These are phyloP conservation scores for Suhomyces guaymorum DNA, from an alignment of 1,139 yeast genomes.

Conservation along the genomic window DNA sequence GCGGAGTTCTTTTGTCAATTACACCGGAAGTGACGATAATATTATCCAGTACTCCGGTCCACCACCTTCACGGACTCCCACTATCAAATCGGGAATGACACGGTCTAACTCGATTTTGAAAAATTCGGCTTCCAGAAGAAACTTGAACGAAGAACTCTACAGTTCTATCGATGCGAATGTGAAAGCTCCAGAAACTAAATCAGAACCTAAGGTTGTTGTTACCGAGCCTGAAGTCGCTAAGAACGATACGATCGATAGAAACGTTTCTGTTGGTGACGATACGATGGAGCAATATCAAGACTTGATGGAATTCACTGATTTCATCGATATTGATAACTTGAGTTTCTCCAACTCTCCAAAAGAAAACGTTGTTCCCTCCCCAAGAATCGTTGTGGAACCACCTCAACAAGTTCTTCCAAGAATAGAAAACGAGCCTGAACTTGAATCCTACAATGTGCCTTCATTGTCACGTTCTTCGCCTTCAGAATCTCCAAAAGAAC, in stretches of 20 bases:
- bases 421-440: no score
- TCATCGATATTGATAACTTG: conserved; percentile 58
- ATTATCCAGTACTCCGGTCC: conserved; percentile 35
- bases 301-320: conserved; percentile 56
- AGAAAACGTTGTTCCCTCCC: conserved; percentile 1
- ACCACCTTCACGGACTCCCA: conserved; percentile 15
- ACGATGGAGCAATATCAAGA: conserved; percentile 37
- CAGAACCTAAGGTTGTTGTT: no score
- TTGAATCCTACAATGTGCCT: conserved; percentile 4
- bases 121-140: conserved; percentile 24
- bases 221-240: no score
- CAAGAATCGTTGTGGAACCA: conserved; percentile 5
- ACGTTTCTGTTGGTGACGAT: no score
- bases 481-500: conserved; percentile 7
- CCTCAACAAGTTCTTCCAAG: no score
- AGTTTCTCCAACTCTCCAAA: conserved; percentile 27
- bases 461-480: conserved; percentile 9
- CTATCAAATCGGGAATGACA: conserved; percentile 26
- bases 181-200: neutral
- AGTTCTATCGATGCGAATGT: conserved; percentile 14
- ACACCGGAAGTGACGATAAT: conserved; percentile 51
- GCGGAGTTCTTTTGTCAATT: conserved; percentile 45
- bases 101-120: conserved; percentile 57
- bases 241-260: no score
- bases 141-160: conserved; percentile 16